phyloP scores from a whole-genome alignment of 2,329 filamentous ascomycete species.

The Mariannaea elegans region DNA sequence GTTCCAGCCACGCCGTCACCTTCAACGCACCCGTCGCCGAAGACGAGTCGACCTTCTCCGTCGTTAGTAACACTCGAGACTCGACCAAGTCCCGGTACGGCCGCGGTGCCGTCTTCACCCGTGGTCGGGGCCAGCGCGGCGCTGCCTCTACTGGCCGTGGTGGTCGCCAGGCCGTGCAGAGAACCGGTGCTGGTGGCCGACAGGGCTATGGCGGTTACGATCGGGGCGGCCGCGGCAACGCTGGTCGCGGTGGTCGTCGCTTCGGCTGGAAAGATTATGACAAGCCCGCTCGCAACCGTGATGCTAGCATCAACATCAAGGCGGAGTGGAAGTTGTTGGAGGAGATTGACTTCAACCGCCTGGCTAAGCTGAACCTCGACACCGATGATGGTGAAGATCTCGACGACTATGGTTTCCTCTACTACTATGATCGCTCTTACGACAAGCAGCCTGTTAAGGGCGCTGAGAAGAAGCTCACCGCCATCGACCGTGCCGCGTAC shows the following conservation, averaged over 20 bases:
- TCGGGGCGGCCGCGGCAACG: slow-evolving; percentile 73
- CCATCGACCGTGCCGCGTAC: slow-evolving; percentile 94
- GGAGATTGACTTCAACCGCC: slow-evolving; percentile 97
- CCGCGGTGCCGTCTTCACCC: slow-evolving; percentile 89
- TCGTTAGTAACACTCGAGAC: slow-evolving; percentile 94
- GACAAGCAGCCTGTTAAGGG: slow-evolving; percentile 94
- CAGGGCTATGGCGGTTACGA: slow-evolving; percentile 70
- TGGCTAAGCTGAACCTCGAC: slow-evolving; percentile 95
- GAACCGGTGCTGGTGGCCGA: slow-evolving; percentile 75
- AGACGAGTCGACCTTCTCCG: slow-evolving; percentile 97
- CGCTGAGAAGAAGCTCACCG: slow-evolving; percentile 84
- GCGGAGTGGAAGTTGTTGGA: slow-evolving; percentile 95
- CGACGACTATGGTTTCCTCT: slow-evolving; percentile 94
- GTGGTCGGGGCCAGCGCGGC: slow-evolving; percentile 80
- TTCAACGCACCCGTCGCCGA: slow-evolving; percentile 93
- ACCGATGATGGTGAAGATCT: slow-evolving; percentile 94
- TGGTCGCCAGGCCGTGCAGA: slow-evolving; percentile 71
- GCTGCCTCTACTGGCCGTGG: slow-evolving; percentile 72
- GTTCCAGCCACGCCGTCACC: slow-evolving; percentile 83
- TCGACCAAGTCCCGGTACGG: slow-evolving; percentile 87
- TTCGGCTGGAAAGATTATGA: slow-evolving; percentile 99
- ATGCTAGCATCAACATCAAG: slow-evolving; percentile 96
- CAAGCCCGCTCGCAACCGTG: slow-evolving; percentile 95
- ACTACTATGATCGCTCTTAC: slow-evolving; percentile 96
- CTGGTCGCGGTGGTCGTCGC: slow-evolving; percentile 79